phyloP scores from a whole-genome alignment of 306 rosid genomes.

The Vachellia pachyceras region DNA sequence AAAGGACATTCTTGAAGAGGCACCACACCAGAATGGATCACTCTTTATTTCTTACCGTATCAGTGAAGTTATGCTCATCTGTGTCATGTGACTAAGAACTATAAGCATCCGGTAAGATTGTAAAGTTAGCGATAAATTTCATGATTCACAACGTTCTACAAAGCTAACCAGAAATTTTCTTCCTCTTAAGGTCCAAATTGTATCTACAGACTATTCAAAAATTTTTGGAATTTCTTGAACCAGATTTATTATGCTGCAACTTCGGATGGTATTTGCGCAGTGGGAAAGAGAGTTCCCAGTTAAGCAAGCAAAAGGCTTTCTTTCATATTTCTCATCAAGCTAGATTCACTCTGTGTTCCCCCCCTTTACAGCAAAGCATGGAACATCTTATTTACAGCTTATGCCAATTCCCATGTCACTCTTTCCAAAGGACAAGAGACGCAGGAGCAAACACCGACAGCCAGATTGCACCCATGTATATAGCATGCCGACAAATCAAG shows the following conservation, averaged over 20 bases:
- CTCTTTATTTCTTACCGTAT: not conserved
- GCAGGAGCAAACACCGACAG: no score
- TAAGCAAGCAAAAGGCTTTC: conserved; percentile 23
- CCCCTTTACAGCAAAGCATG: conserved; percentile 38
- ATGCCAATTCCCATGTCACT: conserved; percentile 35
- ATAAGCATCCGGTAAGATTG: not conserved
- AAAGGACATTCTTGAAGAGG: not conserved
- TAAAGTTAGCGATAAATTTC: conserved; percentile 2
- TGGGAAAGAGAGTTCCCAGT: not conserved
- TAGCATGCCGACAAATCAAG: no score
- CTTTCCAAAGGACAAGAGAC: conserved; percentile 20
- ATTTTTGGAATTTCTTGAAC: conserved; percentile 24
- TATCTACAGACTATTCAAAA: conserved; percentile 19
- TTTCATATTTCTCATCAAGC: conserved; percentile 32
- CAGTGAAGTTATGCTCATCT: not conserved
- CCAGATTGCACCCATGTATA: no score
- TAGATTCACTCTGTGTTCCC: conserved; percentile 38
- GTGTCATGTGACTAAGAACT: not conserved
- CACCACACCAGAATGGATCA: not conserved
- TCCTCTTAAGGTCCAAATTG: conserved; percentile 20
- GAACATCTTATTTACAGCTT: conserved; percentile 46
- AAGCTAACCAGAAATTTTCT: conserved; percentile 26
- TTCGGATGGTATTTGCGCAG: conserved; percentile 18
- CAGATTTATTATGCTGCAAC: conserved; percentile 27
- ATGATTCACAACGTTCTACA: not conserved